Evolutionary conservation across 176 grass and related monocot genomes (phyloP).

Genomic region (Rhynchospora tenuis): DNA sequence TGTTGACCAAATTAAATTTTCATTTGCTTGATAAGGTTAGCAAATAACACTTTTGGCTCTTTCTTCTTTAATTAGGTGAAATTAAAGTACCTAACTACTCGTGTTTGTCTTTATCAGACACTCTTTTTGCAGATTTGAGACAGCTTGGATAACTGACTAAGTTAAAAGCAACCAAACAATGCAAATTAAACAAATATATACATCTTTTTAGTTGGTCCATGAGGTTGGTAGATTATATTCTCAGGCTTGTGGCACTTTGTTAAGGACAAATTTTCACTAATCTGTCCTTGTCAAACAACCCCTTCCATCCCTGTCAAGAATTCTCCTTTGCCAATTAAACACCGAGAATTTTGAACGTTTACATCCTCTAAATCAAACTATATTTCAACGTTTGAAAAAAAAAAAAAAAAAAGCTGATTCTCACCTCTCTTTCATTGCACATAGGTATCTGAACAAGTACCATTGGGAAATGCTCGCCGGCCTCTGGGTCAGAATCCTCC

Average conservation of each 20-base stretch:
- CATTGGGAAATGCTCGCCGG: conserved; percentile 35
- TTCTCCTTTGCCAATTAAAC: background rate
- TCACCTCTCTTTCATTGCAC: conserved; percentile 59
- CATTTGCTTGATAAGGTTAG: background rate
- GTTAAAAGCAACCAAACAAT: background rate
- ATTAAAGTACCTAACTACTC: conserved; percentile 19
- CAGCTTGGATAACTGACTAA: background rate
- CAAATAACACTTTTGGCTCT: conserved; percentile 13
- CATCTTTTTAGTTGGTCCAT: background rate
- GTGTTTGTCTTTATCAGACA: conserved; percentile 24
- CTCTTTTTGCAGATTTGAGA: conserved; percentile 1
- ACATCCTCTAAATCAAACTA: background rate
- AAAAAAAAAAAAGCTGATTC: background rate
- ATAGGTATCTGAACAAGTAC: conserved; percentile 54
- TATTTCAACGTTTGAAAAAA: background rate
- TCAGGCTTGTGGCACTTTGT: conserved; percentile 5
- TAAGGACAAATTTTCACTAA: background rate
- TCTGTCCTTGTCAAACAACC: background rate
- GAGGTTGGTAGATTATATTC: conserved; percentile 9
- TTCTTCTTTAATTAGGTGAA: conserved; percentile 20
- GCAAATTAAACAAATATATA: conserved; percentile 2
- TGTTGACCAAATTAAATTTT: background rate
- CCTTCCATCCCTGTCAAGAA: conserved; percentile 6
- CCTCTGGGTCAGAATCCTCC: conserved; percentile 25
- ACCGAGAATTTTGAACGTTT: background rate